phyloP scores from a whole-genome alignment of 139 green algal species.

The Pleodorina starrii region DNA sequence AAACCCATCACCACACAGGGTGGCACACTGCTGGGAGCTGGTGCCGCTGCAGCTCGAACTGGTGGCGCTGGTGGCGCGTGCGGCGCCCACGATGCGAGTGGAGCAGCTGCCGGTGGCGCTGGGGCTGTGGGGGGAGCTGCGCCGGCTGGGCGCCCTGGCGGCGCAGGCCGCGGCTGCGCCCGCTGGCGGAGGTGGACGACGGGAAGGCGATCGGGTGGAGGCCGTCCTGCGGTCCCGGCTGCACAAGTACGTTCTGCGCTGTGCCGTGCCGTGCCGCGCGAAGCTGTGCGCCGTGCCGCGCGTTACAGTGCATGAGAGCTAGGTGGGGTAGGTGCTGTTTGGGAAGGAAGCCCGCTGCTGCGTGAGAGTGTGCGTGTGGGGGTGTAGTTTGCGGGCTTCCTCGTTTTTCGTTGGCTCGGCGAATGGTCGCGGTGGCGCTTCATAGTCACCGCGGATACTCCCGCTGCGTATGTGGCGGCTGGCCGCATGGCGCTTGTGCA shows the following conservation, averaged over 20 bases:
- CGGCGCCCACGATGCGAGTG: neutral
- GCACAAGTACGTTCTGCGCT: neutral
- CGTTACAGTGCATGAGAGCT: too few relatives aligned
- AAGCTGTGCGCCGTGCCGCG: too few relatives aligned
- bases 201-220: neutral
- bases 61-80: neutral
- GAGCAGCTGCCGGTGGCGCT: constrained; percentile 17
- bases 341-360: too few relatives aligned
- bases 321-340: too few relatives aligned
- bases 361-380: too few relatives aligned
- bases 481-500: too few relatives aligned
- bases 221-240: neutral
- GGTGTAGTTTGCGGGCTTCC: too few relatives aligned
- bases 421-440: too few relatives aligned
- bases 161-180: neutral
- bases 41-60: constrained; percentile 11
- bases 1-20: neutral
- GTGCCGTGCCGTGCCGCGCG: neutral
- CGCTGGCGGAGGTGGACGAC: neutral
- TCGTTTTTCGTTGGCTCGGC: too few relatives aligned
- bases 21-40: constrained; percentile 16
- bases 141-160: neutral
- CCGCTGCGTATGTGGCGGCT: too few relatives aligned
- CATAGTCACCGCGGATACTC: too few relatives aligned
- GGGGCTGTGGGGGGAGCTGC: constrained; percentile 9